Evolutionary conservation across 2,329 filamentous ascomycete genomes (phyloP), one percentile per base, ranked within the genome.

Genomic region (Stagonosporopsis rhizophila): DNA sequence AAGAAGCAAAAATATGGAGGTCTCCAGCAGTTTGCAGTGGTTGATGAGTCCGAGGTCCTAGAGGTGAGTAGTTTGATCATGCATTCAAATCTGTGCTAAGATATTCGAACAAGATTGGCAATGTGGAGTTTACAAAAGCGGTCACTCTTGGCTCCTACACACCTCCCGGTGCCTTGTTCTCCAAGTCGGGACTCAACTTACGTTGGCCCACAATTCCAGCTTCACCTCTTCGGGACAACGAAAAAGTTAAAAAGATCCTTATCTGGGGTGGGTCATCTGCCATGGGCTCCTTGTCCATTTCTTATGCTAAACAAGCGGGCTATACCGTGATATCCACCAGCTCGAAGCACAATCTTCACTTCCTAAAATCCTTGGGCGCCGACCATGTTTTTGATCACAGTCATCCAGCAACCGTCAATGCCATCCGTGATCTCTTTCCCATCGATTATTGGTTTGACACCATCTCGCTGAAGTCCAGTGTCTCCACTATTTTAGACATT

Each of bases 211-310:
- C 61, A 3, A 51, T 68, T 20, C 65, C 61, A 12, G 44, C 58
- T 3, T 52, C 51, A 4, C 49, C 56, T n/a, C 58, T 66, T 4
- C 62, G 59, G 1, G 55, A 53, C 1, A 54, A 37, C n/a, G 60
- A 67, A 6, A 45, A 65, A 20, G 63, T 60, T 2, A 71, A 67
- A 61, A 76, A 68, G 25, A 62, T 82, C 4, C 66, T 82, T 5
- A 68, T 81, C 14, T 82, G 77, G 76, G 77, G 77, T 25, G 78
- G 78, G 25, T 80, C 78, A 34, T 80, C 78, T 74, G 69, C 65
- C 69, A 64, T 61, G 60, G 64, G 75, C 65, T 47, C 78, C 12
- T 53, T 68, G 4, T 65, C 64, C 20, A 70, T 69, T 20, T 63
- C 62, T 4, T 67, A 69, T n/a, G 60, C 67, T 5, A 70, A 69